A percentile compares a stretch with the other conserved stretches of the same genome.
Conservation (phyloP, 345 rosid genomes). For the Cardamine chenopodiifolia region DNA sequence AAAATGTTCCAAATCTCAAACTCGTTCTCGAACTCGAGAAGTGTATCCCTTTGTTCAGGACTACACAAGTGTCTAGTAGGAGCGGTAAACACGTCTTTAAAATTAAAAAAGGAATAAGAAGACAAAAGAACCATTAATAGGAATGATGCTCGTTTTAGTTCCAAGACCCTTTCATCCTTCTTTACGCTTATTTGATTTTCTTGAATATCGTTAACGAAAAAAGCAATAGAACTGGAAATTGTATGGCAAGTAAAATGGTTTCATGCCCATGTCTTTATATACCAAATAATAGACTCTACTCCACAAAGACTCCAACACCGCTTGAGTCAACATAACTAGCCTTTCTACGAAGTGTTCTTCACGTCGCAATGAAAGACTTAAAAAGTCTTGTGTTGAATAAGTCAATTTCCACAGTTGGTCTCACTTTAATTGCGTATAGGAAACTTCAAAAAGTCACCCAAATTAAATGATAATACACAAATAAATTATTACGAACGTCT, state of each 20-base stretch:
- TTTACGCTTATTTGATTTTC: neutral
- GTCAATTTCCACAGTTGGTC: too few species aligned
- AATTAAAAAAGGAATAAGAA: neutral
- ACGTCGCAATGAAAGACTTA: too few species aligned
- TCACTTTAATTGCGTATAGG: too few species aligned
- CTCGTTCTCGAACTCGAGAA: slow-evolving; percentile 4
- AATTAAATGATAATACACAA: neutral
- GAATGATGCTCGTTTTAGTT: neutral
- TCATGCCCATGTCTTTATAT: neutral
- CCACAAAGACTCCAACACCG: neutral
- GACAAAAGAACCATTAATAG: neutral
- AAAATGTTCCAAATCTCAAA: neutral
- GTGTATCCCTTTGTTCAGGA: neutral
- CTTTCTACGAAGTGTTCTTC: too few species aligned
- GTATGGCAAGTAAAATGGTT: neutral
- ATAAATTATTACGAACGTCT: neutral
- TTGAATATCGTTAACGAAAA: neutral
- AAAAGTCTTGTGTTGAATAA: too few species aligned
- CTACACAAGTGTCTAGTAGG: neutral
- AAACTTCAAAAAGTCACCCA: neutral
- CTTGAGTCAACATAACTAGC: neutral
- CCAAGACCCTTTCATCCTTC: neutral
- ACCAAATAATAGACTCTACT: neutral
- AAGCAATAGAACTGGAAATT: neutral
- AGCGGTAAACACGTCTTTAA: neutral